phyloP scores from a whole-genome alignment of 192 early-diverging fungal genomes.

The Fimicolochytrium jonesii region DNA sequence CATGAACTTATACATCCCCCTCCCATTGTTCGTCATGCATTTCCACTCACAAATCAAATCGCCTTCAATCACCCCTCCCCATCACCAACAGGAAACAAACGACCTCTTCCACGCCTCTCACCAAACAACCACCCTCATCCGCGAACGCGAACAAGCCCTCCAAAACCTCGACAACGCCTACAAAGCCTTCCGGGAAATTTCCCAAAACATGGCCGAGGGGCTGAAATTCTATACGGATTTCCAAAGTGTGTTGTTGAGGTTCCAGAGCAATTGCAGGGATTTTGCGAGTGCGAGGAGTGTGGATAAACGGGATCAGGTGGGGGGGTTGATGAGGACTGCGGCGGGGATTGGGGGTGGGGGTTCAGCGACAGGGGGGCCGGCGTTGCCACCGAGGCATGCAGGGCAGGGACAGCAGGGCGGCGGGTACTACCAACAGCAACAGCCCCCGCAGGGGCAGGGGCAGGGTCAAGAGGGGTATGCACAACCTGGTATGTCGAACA shows the following conservation, averaged over 20 bases:
- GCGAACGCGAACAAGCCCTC: constrained; percentile 69
- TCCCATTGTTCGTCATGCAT: not conserved
- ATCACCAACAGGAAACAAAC: constrained; percentile 66
- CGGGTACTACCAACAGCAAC: not conserved
- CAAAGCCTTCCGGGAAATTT: constrained; percentile 68
- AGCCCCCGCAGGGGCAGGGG: not conserved
- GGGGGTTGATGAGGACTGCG: constrained; percentile 5
- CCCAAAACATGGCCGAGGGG: constrained; percentile 73
- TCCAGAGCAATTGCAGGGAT: constrained; percentile 62
- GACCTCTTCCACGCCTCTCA: constrained; percentile 60
- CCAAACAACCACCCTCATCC: constrained; percentile 53
- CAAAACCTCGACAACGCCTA: constrained; percentile 74
- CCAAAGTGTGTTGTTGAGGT: constrained; percentile 56
- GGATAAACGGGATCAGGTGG: constrained; percentile 45
- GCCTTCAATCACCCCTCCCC: too few species aligned
- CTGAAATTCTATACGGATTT: constrained; percentile 70
- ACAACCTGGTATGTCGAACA: constrained; percentile 4
- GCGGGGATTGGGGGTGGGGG: not conserved
- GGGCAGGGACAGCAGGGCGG: not conserved
- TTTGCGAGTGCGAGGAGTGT: constrained; percentile 65
- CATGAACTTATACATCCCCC: not conserved
- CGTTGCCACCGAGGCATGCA: not conserved
- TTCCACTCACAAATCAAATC: too few species aligned
- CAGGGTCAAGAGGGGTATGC: not conserved
- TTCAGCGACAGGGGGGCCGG: not conserved